These are phyloP conservation scores for Suhomyces coccinellae DNA, from an alignment of 1,139 yeast genomes.

Conservation along the genomic window DNA sequence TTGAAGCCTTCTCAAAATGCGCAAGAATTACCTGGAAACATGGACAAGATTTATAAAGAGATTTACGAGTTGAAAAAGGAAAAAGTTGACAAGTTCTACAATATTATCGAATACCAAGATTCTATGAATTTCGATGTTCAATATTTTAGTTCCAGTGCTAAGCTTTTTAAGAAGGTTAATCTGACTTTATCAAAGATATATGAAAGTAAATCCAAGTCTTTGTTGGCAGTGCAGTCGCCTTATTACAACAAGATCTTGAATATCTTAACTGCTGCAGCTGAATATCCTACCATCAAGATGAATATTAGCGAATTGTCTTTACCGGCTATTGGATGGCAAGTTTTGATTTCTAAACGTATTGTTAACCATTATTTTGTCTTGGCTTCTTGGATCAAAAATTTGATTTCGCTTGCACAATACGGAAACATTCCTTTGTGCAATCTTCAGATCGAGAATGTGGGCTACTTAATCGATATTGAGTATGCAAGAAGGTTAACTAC, in stretches of 20 bases:
- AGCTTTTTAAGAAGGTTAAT: constrained; percentile 56
- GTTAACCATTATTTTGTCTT: constrained; percentile 72
- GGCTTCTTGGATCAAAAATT: constrained; percentile 71
- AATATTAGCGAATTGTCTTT: constrained; percentile 54
- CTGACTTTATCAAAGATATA: constrained; percentile 55
- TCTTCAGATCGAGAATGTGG: constrained; percentile 70
- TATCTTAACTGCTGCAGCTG: constrained; percentile 46
- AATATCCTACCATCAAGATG: constrained; percentile 68
- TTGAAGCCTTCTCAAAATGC: constrained; percentile 71
- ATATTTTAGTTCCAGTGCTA: constrained; percentile 52
- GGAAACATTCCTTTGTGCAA: constrained; percentile 87
- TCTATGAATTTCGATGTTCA: constrained; percentile 52
- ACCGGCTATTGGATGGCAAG: constrained; percentile 89
- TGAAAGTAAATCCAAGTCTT: constrained; percentile 67
- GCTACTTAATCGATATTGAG: constrained; percentile 78
- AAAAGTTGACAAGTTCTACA: constrained; percentile 41
- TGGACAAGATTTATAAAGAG: constrained; percentile 58
- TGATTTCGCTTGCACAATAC: constrained; percentile 66
- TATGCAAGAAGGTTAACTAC: constrained; percentile 76
- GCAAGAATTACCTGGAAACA: constrained; percentile 55
- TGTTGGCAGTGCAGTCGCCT: constrained; percentile 77
- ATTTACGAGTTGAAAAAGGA: constrained; percentile 48
- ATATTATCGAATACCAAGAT: constrained; percentile 52
- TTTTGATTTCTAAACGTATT: constrained; percentile 63
- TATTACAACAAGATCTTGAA: constrained; percentile 46